Conservation (phyloP, 495 filamentous ascomycete species). For the Choiromyces venosus region DNA sequence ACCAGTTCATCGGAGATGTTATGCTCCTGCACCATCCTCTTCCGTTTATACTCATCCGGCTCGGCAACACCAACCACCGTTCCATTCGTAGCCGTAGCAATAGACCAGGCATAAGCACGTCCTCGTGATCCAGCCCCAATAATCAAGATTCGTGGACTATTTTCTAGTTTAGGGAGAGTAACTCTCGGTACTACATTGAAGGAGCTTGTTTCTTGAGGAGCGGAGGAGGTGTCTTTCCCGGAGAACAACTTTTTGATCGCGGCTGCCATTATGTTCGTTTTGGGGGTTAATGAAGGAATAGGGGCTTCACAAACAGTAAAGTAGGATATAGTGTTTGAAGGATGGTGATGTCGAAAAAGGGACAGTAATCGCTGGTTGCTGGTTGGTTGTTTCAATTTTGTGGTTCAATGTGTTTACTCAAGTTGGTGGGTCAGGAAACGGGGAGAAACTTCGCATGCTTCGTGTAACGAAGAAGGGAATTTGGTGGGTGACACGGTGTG, state of each 20-base stretch:
- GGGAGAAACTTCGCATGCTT: no score
- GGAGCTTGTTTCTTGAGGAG: not conserved
- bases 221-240: not conserved
- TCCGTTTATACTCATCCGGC: slow-evolving; percentile 70
- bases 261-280: not conserved
- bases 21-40: slow-evolving; percentile 58
- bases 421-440: no score
- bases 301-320: not conserved
- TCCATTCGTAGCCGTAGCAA: slow-evolving; percentile 54
- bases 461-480: no score
- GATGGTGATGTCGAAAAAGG: not conserved
- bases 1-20: slow-evolving; percentile 55
- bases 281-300: not conserved
- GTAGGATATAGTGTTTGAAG: not conserved
- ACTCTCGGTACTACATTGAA: not conserved
- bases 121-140: slow-evolving; percentile 87
- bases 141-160: slow-evolving; percentile 59
- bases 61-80: slow-evolving; percentile 73
- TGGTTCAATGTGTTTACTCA: no score
- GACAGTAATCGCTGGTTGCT: not conserved
- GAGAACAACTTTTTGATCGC: not conserved
- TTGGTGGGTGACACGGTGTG: no score
- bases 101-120: slow-evolving; percentile 64
- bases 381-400: not conserved
- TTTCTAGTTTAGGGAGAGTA: not conserved